Percentiles rank a stretch among this genome's conserved stretches.
phyloP scores from a whole-genome alignment of 805 yeast genomes.

The Candida taoyuanica region DNA sequence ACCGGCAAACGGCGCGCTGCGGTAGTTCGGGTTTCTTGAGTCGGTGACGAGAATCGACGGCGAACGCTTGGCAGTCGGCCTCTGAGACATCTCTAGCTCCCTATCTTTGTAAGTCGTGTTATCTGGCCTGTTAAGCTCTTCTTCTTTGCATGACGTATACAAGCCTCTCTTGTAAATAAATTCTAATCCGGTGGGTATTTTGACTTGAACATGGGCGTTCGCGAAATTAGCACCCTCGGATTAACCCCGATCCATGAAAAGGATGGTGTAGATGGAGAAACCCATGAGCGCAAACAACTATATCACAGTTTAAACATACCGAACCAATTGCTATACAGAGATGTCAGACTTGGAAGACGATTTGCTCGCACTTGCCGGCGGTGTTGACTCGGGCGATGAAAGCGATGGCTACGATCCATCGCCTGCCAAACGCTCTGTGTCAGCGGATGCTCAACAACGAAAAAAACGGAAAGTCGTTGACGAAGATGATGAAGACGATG shows the following conservation, averaged over 20 bases:
- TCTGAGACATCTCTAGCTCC: constrained; percentile 21
- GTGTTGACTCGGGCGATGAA: constrained; percentile 39
- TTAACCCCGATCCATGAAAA: too few relatives aligned
- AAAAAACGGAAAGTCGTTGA: constrained; percentile 25
- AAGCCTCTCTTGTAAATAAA: background rate
- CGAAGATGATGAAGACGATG: constrained; percentile 23
- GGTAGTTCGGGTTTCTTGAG: constrained; percentile 54
- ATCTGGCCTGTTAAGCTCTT: too few relatives aligned
- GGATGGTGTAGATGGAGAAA: too few relatives aligned
- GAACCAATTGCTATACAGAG: too few relatives aligned
- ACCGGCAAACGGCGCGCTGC: constrained; percentile 78
- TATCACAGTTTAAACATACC: too few relatives aligned
- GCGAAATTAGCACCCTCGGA: too few relatives aligned
- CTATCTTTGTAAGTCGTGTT: background rate
- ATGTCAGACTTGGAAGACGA: constrained; percentile 80
- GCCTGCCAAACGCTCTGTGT: constrained; percentile 26
- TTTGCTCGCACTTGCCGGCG: constrained; percentile 90
- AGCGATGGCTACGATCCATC: constrained; percentile 34
- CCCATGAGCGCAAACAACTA: too few relatives aligned
- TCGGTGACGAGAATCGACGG: constrained; percentile 95
- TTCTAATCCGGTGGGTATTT: too few relatives aligned
- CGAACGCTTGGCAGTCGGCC: constrained; percentile 74
- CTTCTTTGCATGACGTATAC: too few relatives aligned
- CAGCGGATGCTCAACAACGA: constrained; percentile 20
- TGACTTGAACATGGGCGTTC: too few relatives aligned